These are phyloP conservation scores for Cystobasidiaceae sp. DNA, from an alignment of 1,284 basidiomycete genomes.

Conservation along the genomic window DNA sequence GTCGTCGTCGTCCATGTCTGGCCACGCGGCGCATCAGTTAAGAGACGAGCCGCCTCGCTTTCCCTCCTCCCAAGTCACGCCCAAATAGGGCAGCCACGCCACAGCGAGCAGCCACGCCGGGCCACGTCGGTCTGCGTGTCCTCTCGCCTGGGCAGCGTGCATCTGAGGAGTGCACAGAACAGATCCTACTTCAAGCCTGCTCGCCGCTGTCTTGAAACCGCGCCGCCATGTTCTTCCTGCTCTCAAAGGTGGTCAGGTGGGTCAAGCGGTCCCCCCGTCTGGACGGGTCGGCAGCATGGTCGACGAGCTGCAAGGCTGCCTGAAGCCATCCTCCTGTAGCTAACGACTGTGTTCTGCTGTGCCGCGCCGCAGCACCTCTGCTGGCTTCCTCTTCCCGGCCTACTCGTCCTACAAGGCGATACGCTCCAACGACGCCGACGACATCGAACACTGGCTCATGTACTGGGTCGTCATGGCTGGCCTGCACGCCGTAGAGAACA, in stretches of 20 bases:
- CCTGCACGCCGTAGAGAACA: constrained; percentile 65
- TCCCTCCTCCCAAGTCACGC: too few species aligned
- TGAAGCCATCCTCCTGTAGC: background rate
- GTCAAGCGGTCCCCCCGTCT: background rate
- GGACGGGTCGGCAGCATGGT: background rate
- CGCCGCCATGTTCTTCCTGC: constrained; percentile 25
- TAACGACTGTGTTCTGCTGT: background rate
- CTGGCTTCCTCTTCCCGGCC: constrained; percentile 70
- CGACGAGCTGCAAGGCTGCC: background rate
- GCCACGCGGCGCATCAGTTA: too few species aligned
- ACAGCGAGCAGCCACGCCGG: too few species aligned
- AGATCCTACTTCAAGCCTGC: too few species aligned
- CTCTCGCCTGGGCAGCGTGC: background rate
- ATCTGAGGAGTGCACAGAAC: too few species aligned
- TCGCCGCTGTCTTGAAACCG: too few species aligned
- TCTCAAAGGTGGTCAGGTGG: constrained; percentile 22
- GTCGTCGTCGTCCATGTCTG: too few species aligned
- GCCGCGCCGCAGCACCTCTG: constrained; percentile 36
- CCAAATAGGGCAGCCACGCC: too few species aligned
- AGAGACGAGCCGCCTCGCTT: too few species aligned
- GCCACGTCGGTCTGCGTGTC: too few species aligned
- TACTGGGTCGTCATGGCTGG: constrained; percentile 81
- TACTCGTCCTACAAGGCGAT: constrained; percentile 79
- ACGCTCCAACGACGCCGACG: constrained; percentile 60
- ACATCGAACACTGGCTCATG: constrained; percentile 80